Base-by-base conservation (phyloP, 2,329 filamentous ascomycete species). In the Neodidymelliopsis sp. region DNA sequence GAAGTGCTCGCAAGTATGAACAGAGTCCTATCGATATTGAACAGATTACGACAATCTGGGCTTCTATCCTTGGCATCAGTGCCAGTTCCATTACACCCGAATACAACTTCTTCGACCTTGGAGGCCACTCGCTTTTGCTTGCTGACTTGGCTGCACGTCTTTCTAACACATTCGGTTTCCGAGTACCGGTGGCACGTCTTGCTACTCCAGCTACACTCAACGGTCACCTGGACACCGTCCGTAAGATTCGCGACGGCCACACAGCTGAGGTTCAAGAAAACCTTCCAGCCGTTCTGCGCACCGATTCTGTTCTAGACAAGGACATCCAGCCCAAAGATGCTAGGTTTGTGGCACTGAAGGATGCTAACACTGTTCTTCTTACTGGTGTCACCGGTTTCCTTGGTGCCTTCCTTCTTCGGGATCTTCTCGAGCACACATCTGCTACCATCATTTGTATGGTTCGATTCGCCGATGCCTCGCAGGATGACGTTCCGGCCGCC, bases 21-120 rank as follows among this genome's bases (percentile, higher is more conserved):
- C 81, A 87, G 54, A 85, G 86, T 48, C 83, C 84, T 11, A 85
- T 91, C 60, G 81, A 79, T 53, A 79, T 87, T 44, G 81, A 88
- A 37, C 83, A 85, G 12, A 84, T 93, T 25, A 83, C 86, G 11
- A 83, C 86, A 58, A 79, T 88, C 43, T 93, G 89, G 89, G 86
- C 88, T 2, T 78, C 83, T 2, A 83, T 85, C 19, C 78, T 93
- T 11, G 85, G 86, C 54, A 81, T 87, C n/a, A 81, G 87, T 0
- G 74, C 78, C 8, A 79, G 74, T 29, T 77, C 81, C 15, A 82
- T 92, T 18, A 88, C 86, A 41, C 65, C 81, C 2, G 85, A 89
- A 53, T 86, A 90, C 67, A 87, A 86, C 68, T 93, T 93, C 72
- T 93, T 92, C 66, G 89, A 92, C 52, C 76, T 93, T 2, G 89